A percentile compares a stretch with the other conserved stretches of the same genome.
These are phyloP conservation scores for Rhizoclosmatium globosum DNA, from an alignment of 192 early-diverging fungal genomes.

Conservation along the genomic window DNA sequence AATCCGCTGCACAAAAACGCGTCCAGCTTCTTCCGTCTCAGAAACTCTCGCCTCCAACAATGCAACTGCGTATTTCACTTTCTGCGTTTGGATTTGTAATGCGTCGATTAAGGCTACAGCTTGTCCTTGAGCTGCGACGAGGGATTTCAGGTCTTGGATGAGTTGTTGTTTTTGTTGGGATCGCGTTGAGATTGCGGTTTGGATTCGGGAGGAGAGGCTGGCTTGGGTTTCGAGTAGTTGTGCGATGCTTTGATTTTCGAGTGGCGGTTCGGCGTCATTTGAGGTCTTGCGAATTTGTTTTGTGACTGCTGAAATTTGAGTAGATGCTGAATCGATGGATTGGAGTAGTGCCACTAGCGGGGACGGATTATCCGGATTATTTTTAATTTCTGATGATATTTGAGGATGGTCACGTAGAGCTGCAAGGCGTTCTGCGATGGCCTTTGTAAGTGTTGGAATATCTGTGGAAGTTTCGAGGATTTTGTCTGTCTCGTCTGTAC, in stretches of 20 bases:
- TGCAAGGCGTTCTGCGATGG: neutral
- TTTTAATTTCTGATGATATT: neutral
- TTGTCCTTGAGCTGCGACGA: neutral
- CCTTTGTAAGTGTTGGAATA: neutral
- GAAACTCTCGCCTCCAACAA: conserved; percentile 24
- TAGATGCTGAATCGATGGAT: neutral
- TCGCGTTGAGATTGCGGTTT: neutral
- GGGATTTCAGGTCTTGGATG: neutral
- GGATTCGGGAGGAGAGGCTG: neutral
- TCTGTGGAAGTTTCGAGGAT: neutral
- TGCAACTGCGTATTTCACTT: conserved; percentile 28
- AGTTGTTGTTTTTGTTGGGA: conserved; percentile 7
- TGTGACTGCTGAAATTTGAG: neutral
- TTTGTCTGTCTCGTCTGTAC: neutral
- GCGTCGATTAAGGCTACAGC: conserved; percentile 6
- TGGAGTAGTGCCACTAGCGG: neutral
- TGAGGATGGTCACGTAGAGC: neutral
- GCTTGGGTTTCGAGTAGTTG: neutral
- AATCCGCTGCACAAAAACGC: conserved; percentile 12
- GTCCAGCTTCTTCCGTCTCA: conserved; percentile 18
- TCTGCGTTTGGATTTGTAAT: conserved; percentile 1
- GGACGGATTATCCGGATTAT: neutral
- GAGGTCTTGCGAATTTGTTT: neutral
- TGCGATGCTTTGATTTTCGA: neutral
- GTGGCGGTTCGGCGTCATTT: neutral